Evolutionary conservation across 2,329 filamentous ascomycete species (phyloP).

Genomic region (Colletotrichum sp.): DNA sequence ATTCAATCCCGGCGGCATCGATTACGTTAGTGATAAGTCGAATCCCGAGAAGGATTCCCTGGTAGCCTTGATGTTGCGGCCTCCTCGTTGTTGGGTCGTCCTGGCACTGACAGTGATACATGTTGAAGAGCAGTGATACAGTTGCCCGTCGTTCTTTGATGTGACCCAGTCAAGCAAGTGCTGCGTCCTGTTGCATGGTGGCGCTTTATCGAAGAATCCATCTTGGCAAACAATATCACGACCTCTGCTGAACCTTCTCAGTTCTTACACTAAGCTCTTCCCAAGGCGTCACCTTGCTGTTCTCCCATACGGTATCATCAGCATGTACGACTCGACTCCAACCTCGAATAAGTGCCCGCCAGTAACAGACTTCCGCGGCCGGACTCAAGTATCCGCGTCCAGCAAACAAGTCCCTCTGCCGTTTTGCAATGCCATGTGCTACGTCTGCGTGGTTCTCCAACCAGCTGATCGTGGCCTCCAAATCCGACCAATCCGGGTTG

Average conservation of each 20-base stretch:
- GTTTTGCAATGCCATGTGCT: slow-evolving; percentile 50
- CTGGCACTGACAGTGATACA: background rate
- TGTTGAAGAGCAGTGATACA: background rate
- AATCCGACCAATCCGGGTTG: slow-evolving; percentile 54
- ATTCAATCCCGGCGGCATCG: background rate
- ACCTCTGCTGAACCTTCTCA: background rate
- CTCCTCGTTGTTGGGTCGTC: background rate
- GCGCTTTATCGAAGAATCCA: background rate
- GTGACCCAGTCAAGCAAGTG: background rate
- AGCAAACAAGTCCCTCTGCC: slow-evolving; percentile 50
- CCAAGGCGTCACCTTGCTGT: slow-evolving; percentile 20
- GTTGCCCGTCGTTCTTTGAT: background rate
- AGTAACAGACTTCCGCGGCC: slow-evolving; percentile 60
- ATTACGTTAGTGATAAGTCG: background rate
- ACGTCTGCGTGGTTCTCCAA: slow-evolving; percentile 46
- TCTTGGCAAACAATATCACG: background rate
- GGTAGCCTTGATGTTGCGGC: background rate
- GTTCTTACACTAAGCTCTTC: slow-evolving; percentile 8
- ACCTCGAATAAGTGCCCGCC: slow-evolving; percentile 52
- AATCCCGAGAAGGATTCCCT: background rate
- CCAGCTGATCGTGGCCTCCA: slow-evolving; percentile 51
- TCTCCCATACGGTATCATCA: slow-evolving; percentile 27
- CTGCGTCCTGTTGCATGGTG: background rate
- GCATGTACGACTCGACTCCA: slow-evolving; percentile 48
- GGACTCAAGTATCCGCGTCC: slow-evolving; percentile 50